Evolutionary conservation across 2,329 filamentous ascomycete species (phyloP), one percentile per base, ranked within the genome.

Genomic region (Dryadomyces quercus-mongolicae): DNA sequence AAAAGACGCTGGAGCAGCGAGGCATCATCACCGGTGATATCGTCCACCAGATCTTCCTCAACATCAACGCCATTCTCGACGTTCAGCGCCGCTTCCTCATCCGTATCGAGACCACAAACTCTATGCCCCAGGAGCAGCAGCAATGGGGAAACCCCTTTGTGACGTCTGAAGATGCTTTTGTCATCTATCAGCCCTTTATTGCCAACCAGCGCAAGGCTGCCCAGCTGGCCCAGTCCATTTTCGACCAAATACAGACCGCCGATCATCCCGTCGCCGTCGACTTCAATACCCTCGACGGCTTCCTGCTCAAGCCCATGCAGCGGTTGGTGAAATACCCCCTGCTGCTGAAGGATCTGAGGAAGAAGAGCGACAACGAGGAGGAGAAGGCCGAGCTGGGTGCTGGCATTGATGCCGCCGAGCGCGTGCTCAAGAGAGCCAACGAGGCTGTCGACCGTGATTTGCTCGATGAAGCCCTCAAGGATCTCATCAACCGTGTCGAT

Each of bases 71-170:
- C 34, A 87, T 98, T 49, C 78, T 98, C 52, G 93, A 98, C 68
- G 95, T 96, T 66, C 92, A 97, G 66, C 85, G 94, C 58, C 82
- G 91, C 31, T 97, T 98, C 64, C 75, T 98, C 49, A 97, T 98
- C 63, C 85, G 90, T 54, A 88, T 98, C 58, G 93, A 98, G 71
- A 94, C 94, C 31, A 94, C 91, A 42, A 95, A 97, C 64, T 90
- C 88, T 3, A 81, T 89, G 70, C 79, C 88, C 0, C 77, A 85
- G 57, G 71, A 78, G 4, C 76, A 81, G 57, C 93, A 98, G 67
- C 86, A 92, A 66, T 98, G 93, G 93, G 93, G 93, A n/a, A 77
- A 82, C n/a, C 81, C 94, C 0, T 97, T 97, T 65, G 78, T 86
- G 15, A 75, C 83, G 15, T 90, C 92, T 65, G 88, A 93, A 66